These are phyloP conservation scores for Takakia lepidozioides DNA, from an alignment of 225 moss, liverwort and hornwort species.

Conservation along the genomic window DNA sequence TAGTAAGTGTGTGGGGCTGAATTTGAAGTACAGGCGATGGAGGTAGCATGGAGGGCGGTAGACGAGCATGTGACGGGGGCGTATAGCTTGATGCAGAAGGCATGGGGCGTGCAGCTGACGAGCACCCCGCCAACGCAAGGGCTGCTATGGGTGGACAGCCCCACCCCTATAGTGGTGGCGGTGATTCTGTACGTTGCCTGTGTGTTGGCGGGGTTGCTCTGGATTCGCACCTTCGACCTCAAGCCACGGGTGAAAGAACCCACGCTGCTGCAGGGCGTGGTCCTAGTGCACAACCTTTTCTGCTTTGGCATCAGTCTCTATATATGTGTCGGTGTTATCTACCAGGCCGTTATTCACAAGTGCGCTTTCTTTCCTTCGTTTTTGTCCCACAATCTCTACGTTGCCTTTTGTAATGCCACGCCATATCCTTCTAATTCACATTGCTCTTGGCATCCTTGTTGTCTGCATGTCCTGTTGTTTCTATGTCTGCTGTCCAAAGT, in stretches of 20 bases:
- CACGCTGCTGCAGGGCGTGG: slow-evolving; percentile 32
- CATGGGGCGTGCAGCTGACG: slow-evolving; percentile 40
- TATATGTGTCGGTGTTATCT: slow-evolving; percentile 65
- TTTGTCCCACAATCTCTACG: too few species aligned
- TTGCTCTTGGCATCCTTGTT: too few species aligned
- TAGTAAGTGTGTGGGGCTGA: too few species aligned
- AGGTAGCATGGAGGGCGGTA: slow-evolving; percentile 17
- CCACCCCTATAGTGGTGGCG: slow-evolving; percentile 73
- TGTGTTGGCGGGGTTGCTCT: slow-evolving; percentile 52
- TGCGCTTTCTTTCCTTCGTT: slow-evolving; percentile 9
- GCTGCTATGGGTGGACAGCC: slow-evolving; percentile 67
- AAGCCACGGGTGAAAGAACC: slow-evolving; percentile 79
- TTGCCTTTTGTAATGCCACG: too few species aligned
- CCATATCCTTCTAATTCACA: too few species aligned
- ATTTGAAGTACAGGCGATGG: too few species aligned
- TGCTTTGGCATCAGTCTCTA: slow-evolving; percentile 81
- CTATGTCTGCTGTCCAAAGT: too few species aligned
- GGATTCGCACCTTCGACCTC: slow-evolving; percentile 56
- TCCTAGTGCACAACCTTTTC: slow-evolving; percentile 69
- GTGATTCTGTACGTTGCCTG: slow-evolving; percentile 46
- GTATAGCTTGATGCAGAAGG: slow-evolving; percentile 23
- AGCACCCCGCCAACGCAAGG: slow-evolving; percentile 58
- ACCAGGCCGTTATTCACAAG: slow-evolving; percentile 56
- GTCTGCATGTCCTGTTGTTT: too few species aligned
- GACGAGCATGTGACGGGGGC: slow-evolving; percentile 52